Conservation (phyloP, 768 basidiomycete species). For the Trametopsis cervina region DNA sequence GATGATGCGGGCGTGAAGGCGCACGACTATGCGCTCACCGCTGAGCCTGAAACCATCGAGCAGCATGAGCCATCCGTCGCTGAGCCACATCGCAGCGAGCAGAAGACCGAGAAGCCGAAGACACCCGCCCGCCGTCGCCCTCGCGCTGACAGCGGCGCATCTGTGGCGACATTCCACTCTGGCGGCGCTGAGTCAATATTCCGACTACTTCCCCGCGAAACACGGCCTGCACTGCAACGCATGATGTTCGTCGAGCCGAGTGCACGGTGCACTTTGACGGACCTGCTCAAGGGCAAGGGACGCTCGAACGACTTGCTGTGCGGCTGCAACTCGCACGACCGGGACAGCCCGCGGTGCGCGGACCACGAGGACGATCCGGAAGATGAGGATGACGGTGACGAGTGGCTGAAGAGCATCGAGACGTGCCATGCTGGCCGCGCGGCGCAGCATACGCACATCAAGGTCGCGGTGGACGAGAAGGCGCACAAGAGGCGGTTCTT, state of each 20-base stretch:
- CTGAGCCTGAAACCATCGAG: constrained; percentile 9
- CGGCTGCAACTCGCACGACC: constrained; percentile 52
- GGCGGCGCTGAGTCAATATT: constrained; percentile 92
- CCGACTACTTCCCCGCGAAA: constrained; percentile 89
- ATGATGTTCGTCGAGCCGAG: constrained; percentile 92
- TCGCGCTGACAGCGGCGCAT: constrained; percentile 27
- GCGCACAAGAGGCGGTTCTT: constrained; percentile 70
- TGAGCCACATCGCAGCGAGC: neutral
- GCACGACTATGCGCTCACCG: constrained; percentile 12
- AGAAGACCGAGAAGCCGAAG: constrained; percentile 6
- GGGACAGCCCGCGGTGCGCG: constrained; percentile 41
- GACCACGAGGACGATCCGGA: constrained; percentile 62
- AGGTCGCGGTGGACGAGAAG: constrained; percentile 70
- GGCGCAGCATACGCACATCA: constrained; percentile 64
- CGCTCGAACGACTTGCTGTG: constrained; percentile 75
- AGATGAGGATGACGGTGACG: constrained; percentile 77
- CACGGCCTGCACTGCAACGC: constrained; percentile 79
- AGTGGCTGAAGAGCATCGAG: constrained; percentile 75
- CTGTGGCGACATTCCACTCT: constrained; percentile 56
- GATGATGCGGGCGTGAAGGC: constrained; percentile 12
- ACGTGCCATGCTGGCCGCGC: constrained; percentile 50
- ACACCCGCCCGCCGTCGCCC: constrained; percentile 16
- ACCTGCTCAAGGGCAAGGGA: constrained; percentile 77
- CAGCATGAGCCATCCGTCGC: constrained; percentile 1
- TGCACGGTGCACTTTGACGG: constrained; percentile 86